These are phyloP conservation scores for Perilla frutescens DNA, from an alignment of 257 asterid genomes.

Conservation along the genomic window DNA sequence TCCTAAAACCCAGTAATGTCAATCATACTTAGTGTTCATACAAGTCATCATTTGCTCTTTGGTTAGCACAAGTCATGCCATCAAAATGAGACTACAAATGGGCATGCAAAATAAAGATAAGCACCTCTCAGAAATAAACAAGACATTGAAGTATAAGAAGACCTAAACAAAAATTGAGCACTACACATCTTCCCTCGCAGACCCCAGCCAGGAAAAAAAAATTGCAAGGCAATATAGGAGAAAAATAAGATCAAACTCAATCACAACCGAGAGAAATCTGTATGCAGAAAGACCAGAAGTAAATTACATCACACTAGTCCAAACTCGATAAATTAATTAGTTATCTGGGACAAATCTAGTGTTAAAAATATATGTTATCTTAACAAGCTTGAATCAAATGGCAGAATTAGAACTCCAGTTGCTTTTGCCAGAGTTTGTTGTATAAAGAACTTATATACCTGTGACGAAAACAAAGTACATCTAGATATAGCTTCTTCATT, in stretches of 20 bases:
- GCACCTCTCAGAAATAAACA: slow-evolving; percentile 1
- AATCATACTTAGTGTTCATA: neutral
- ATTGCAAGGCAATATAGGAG: neutral
- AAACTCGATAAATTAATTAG: slow-evolving; percentile 11
- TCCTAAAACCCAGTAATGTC: slow-evolving; percentile 14
- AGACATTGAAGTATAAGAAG: slow-evolving; percentile 10
- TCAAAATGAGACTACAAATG: neutral
- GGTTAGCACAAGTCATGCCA: neutral
- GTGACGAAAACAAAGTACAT: slow-evolving; percentile 79
- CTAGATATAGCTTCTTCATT: slow-evolving; percentile 96
- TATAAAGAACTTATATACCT: slow-evolving; percentile 52
- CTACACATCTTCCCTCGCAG: neutral
- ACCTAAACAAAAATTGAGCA: slow-evolving; percentile 7
- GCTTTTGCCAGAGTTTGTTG: neutral
- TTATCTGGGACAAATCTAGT: slow-evolving; percentile 9
- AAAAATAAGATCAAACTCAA: slow-evolving; percentile 4
- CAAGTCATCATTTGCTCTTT: slow-evolving; percentile 7
- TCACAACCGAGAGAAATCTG: neutral
- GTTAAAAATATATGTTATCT: neutral
- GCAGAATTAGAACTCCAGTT: slow-evolving; percentile 17
- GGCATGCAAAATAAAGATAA: slow-evolving; percentile 15
- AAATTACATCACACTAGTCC: neutral
- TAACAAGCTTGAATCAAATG: slow-evolving; percentile 5
- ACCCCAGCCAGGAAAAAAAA: neutral
- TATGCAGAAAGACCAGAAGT: slow-evolving; percentile 16